Evolutionary conservation across 306 rosid genomes (phyloP).

Genomic region (Alnus rubra): DNA sequence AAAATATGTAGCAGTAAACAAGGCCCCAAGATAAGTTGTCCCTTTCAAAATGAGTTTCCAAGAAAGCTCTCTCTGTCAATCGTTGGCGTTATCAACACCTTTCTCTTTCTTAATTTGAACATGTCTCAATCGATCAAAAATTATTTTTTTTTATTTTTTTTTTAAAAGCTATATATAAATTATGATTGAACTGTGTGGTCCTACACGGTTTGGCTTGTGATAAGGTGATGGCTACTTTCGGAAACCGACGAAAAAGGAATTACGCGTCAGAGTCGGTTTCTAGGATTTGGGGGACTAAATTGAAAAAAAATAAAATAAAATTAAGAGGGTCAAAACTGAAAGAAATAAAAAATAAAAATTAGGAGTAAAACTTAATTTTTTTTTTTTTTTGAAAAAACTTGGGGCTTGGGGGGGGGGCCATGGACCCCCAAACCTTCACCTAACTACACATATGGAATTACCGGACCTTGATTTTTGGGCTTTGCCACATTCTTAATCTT

Average conservation of each 20-base stretch:
- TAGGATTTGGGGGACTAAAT: too few relatives aligned
- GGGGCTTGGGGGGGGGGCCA: too few relatives aligned
- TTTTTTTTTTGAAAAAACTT: too few relatives aligned
- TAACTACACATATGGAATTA: too few relatives aligned
- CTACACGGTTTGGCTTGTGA: not conserved
- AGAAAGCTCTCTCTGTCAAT: conserved; percentile 4
- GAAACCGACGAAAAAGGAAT: too few relatives aligned
- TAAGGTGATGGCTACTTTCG: not conserved
- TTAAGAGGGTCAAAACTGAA: too few relatives aligned
- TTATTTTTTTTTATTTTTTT: not conserved
- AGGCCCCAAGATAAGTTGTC: conserved; percentile 6
- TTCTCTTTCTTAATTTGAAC: not conserved
- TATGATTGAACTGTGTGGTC: not conserved
- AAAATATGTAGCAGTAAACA: not conserved
- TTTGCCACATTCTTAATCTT: not conserved
- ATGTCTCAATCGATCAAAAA: not conserved
- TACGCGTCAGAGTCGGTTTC: too few relatives aligned
- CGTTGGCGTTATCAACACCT: conserved; percentile 18
- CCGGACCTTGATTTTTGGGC: not conserved
- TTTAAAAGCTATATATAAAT: not conserved
- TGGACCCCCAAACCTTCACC: too few relatives aligned
- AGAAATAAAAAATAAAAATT: too few relatives aligned
- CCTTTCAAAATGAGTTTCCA: conserved; percentile 19
- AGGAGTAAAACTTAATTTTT: too few relatives aligned
- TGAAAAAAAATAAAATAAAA: too few relatives aligned